A percentile compares a stretch with the other conserved stretches of the same genome.
Evolutionary conservation across 371 early-diverging fungal species (phyloP).

Genomic region (Encephalitozoon intestinalis): DNA sequence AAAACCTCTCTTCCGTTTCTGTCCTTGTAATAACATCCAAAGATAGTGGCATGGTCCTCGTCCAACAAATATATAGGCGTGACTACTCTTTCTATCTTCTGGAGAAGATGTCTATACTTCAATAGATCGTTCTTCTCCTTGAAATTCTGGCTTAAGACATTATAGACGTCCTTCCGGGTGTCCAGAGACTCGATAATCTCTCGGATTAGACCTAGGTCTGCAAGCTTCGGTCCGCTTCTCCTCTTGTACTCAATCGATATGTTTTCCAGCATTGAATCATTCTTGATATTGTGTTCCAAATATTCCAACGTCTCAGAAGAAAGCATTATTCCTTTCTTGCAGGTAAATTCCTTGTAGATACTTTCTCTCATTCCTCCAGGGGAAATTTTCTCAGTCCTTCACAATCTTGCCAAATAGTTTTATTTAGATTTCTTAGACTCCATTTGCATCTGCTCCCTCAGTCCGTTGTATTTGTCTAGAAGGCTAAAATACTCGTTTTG

Average conservation of each 20-base stretch:
- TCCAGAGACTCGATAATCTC: constrained; percentile 8
- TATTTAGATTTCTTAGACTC: constrained; percentile 34
- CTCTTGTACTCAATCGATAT: constrained; percentile 21
- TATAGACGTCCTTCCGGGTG: neutral
- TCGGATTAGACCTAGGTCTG: constrained; percentile 11
- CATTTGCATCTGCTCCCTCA: constrained; percentile 3
- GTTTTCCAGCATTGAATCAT: neutral
- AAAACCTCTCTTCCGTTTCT: constrained; percentile 23
- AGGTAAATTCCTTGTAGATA: constrained; percentile 40
- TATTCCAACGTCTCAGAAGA: constrained; percentile 22
- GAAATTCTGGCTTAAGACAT: constrained; percentile 12
- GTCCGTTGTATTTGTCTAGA: constrained; percentile 40
- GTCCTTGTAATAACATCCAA: constrained; percentile 43
- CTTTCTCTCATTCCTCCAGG: constrained; percentile 17
- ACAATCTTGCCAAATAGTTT: constrained; percentile 2
- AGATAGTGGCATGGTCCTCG: neutral
- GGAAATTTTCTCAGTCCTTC: neutral
- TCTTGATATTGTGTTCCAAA: neutral
- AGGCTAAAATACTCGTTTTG: constrained; percentile 37
- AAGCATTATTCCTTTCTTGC: constrained; percentile 32
- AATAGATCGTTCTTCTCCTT: neutral
- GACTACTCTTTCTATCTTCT: neutral
- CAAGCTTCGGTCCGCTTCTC: neutral
- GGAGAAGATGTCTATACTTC: neutral
- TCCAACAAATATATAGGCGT: constrained; percentile 13